These are phyloP conservation scores for Fusarium subtropicale DNA, from an alignment of 2,329 filamentous ascomycete genomes.

Conservation along the genomic window DNA sequence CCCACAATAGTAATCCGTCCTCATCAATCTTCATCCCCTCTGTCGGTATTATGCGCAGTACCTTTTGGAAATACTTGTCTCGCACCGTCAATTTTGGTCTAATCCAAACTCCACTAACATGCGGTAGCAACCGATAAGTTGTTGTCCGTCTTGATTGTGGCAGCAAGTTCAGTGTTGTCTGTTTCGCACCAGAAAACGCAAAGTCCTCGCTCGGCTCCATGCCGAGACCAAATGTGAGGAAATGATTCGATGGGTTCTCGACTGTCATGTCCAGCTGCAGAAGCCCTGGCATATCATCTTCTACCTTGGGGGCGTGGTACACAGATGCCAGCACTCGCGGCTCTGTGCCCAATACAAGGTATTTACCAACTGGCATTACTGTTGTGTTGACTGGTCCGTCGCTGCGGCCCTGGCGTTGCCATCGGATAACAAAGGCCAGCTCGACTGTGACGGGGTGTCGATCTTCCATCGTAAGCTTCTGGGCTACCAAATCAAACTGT, in stretches of 20 bases:
- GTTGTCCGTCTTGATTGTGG: slow-evolving; percentile 81
- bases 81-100: slow-evolving; percentile 79
- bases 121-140: slow-evolving; percentile 79
- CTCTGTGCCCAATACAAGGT: slow-evolving; percentile 84
- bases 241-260: slow-evolving; percentile 94
- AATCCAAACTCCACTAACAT: slow-evolving; percentile 74
- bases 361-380: slow-evolving; percentile 79
- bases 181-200: slow-evolving; percentile 90
- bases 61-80: slow-evolving; percentile 94
- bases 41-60: slow-evolving; percentile 81
- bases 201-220: slow-evolving; percentile 96
- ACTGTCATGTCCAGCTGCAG: slow-evolving; percentile 71
- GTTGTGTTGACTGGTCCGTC: slow-evolving; percentile 66
- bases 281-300: slow-evolving; percentile 50
- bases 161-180: slow-evolving; percentile 81
- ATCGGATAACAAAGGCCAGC: slow-evolving; percentile 78
- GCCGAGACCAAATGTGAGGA: slow-evolving; percentile 88
- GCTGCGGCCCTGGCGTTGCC: slow-evolving; percentile 69
- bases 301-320: slow-evolving; percentile 54
- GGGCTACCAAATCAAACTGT: slow-evolving; percentile 78
- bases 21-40: slow-evolving; percentile 76
- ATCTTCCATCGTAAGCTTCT: slow-evolving; percentile 85
- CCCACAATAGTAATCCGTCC: slow-evolving; percentile 73
- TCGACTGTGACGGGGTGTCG: slow-evolving; percentile 80
- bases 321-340: slow-evolving; percentile 81